Evolutionary conservation across 129 eudicot species (phyloP), one percentile per base, ranked within the genome.

Genomic region (Scalesia atractyloides): DNA sequence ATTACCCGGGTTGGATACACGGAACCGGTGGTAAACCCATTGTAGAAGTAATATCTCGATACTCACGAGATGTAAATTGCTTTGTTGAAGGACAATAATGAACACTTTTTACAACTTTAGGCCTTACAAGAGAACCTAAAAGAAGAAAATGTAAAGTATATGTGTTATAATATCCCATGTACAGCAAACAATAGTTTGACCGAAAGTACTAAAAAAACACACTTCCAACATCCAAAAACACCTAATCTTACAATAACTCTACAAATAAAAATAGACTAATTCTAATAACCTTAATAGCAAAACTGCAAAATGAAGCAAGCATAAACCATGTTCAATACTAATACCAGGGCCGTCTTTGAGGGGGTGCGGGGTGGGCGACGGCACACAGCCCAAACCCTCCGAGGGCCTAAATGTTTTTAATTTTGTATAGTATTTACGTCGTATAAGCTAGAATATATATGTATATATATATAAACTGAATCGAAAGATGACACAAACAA

Each of bases 81-180:
- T 81, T 83, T 26, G 91, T 95, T 56, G 84, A 68, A 46, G 99
- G 94, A 79, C 99, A 95, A 80, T 84, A 95, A 75, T 95, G 99
- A n/a, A 95, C 99, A 75, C 99, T 95, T 77, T 90, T 95, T 8
- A 95, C 99, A 80, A 95, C 99, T 67, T 90, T 95, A 48, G 99
- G 99, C 86, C 99, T 95, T 15, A 90, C 99, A 83, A 95, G 97
- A 70, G 99, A 95, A 76, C 99, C 99, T 94, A 52, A 13, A 74
- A 47, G 11, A 74, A 14, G 14, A 41, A n/a, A 46, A 34, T 4
- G 66, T 36, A 66, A 19, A 53, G 47, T 8, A 24, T 41, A 5
- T 18, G 41, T 59, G 65, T 30, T 17, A 61, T 3, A 13, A 73
- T 9, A 41, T 54, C 34, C 44, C 6, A 15, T 37, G 11, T 13